Conservation (phyloP, 495 filamentous ascomycete genomes). For the Penicillium subrubescens region DNA sequence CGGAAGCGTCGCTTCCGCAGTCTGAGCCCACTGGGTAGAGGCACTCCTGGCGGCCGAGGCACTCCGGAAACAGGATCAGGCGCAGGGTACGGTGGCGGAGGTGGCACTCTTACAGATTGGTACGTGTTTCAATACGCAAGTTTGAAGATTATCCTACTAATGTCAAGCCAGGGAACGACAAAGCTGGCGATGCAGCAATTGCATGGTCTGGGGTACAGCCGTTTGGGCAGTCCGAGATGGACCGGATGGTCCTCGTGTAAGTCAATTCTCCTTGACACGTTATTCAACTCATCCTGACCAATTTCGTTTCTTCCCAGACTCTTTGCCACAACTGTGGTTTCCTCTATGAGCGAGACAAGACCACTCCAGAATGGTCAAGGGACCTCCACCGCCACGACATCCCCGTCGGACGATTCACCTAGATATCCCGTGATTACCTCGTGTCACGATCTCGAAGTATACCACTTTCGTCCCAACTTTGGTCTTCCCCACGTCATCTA, state of each 20-base stretch:
- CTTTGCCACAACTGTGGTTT: constrained; percentile 95
- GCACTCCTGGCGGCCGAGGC: constrained; percentile 70
- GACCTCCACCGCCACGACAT: constrained; percentile 67
- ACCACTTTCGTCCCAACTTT: neutral
- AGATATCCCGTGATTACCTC: neutral
- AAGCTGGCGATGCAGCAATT: constrained; percentile 91
- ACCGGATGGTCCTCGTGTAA: constrained; percentile 79
- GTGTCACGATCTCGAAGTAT: neutral
- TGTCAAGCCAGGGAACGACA: constrained; percentile 63
- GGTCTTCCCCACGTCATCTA: neutral
- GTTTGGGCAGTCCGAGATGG: constrained; percentile 96
- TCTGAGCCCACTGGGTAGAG: constrained; percentile 71
- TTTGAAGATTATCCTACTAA: neutral
- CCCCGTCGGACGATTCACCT: constrained; percentile 42
- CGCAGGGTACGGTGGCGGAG: constrained; percentile 65
- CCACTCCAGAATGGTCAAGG: constrained; percentile 80
- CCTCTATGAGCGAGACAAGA: constrained; percentile 81
- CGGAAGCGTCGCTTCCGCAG: constrained; percentile 93
- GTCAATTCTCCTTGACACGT: neutral
- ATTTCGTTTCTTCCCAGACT: constrained; percentile 53
- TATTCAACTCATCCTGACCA: neutral
- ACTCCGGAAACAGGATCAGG: constrained; percentile 73
- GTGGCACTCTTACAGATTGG: constrained; percentile 73
- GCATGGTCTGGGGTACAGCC: constrained; percentile 80
- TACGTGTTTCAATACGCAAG: constrained; percentile 25